phyloP scores from a whole-genome alignment of 768 basidiomycete species.

The Boletus patriciae region DNA sequence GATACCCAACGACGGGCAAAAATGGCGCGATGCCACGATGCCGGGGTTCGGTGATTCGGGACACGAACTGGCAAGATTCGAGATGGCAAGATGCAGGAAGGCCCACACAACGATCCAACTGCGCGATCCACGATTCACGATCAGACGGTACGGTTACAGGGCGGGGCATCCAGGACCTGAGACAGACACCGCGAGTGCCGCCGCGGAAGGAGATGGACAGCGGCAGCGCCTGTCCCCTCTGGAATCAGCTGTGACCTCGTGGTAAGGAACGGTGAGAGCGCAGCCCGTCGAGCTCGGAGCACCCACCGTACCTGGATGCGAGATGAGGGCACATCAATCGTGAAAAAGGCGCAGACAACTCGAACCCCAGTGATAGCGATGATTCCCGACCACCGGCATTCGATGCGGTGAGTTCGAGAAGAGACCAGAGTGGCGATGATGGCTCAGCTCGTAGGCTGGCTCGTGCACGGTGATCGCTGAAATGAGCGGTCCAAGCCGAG shows the following conservation, averaged over 20 bases:
- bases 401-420: slow-evolving; percentile 8
- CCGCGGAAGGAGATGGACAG: slow-evolving; percentile 1
- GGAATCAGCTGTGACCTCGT: not conserved
- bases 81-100: not conserved
- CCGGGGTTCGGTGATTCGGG: not conserved
- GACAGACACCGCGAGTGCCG: not conserved
- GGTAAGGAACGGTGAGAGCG: slow-evolving; percentile 3
- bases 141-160: not conserved
- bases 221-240: not conserved
- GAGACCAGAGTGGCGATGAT: slow-evolving; percentile 10
- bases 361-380: not conserved
- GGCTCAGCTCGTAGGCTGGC: slow-evolving; percentile 19
- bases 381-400: not conserved
- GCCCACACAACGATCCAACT: not conserved
- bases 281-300: slow-evolving; percentile 14
- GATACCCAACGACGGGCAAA: not conserved
- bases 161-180: slow-evolving; percentile 1
- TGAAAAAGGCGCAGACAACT: not conserved
- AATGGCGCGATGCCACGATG: not conserved
- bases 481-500: slow-evolving; percentile 25
- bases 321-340: not conserved
- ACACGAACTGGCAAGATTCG: not conserved
- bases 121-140: slow-evolving; percentile 5
- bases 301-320: not conserved
- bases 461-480: slow-evolving; percentile 22